phyloP scores from a whole-genome alignment of 805 yeast species.

The Lipomyces yamanashiensis region DNA sequence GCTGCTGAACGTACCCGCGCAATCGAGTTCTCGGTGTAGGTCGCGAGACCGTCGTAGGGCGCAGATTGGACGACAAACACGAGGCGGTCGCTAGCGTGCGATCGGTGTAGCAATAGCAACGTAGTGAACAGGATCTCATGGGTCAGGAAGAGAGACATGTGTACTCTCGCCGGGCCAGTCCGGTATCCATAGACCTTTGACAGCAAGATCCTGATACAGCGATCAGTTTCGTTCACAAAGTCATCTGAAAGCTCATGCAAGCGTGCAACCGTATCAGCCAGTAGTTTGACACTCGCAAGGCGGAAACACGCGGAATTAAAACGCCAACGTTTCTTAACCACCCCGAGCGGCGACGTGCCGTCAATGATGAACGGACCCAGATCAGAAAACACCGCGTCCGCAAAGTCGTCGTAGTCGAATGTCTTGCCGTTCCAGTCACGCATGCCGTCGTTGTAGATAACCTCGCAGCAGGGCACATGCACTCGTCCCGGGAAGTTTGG shows the following conservation, averaged over 20 bases:
- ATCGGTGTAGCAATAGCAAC: slow-evolving; percentile 26
- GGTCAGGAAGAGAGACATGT: slow-evolving; percentile 27
- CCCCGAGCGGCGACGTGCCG: slow-evolving; percentile 5
- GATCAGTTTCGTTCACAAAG: slow-evolving; percentile 28
- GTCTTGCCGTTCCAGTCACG: slow-evolving; percentile 21
- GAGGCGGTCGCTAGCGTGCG: slow-evolving; percentile 23
- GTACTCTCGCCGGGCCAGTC: slow-evolving; percentile 24
- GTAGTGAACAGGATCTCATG: slow-evolving; percentile 28
- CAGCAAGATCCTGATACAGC: slow-evolving; percentile 15
- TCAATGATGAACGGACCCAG: background rate
- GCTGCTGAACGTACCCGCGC: slow-evolving; percentile 20
- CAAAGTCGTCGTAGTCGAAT: slow-evolving; percentile 17
- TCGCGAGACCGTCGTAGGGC: slow-evolving; percentile 22
- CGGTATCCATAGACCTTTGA: slow-evolving; percentile 17
- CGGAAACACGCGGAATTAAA: slow-evolving; percentile 30
- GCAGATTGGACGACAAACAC: slow-evolving; percentile 30
- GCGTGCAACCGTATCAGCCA: slow-evolving; percentile 23
- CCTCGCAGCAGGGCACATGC: slow-evolving; percentile 32
- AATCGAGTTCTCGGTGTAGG: slow-evolving; percentile 29
- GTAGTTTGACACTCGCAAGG: slow-evolving; percentile 20
- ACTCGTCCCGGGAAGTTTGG: slow-evolving; percentile 22
- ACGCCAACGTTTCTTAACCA: slow-evolving; percentile 3
- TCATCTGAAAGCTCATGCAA: slow-evolving; percentile 13
- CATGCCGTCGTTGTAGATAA: slow-evolving; percentile 21
- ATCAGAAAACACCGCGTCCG: slow-evolving; percentile 15